Conservation (phyloP, 108 stramenopile genomes). For the Stephanodiscus triporus region DNA sequence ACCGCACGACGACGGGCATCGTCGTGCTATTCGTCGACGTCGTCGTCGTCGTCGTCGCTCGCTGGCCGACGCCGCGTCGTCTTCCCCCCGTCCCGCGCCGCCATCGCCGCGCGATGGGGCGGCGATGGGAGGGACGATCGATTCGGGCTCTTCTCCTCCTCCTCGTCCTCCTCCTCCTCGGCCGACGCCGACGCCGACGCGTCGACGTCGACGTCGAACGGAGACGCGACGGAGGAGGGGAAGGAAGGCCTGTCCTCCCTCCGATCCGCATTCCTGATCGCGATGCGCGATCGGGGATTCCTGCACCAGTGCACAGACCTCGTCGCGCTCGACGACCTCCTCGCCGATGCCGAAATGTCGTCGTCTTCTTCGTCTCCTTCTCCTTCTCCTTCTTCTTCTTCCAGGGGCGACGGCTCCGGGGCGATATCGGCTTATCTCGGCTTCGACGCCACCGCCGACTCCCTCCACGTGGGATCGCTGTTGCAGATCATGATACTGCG, state of each 20-base stretch:
- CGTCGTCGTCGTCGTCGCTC: too few relatives aligned
- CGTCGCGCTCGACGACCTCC: constrained; percentile 60
- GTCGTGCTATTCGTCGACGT: too few relatives aligned
- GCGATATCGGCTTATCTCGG: constrained; percentile 89
- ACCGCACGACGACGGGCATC: constrained; percentile 10
- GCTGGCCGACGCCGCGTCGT: too few relatives aligned
- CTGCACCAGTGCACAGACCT: constrained; percentile 88
- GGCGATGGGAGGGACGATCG: too few relatives aligned
- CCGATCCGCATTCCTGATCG: constrained; percentile 73
- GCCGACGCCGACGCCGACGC: too few relatives aligned
- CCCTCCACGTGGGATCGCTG: constrained; percentile 96
- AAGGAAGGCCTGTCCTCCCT: constrained; percentile 59
- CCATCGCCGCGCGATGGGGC: neutral
- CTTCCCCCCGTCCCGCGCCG: too few relatives aligned
- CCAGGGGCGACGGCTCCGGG: neutral
- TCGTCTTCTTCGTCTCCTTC: too few relatives aligned
- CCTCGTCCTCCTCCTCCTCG: too few relatives aligned
- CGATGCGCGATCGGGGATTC: constrained; percentile 87
- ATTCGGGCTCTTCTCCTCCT: too few relatives aligned
- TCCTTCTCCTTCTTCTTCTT: too few relatives aligned
- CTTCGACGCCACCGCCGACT: constrained; percentile 98
- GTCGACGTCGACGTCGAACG: neutral
- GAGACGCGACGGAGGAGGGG: neutral
- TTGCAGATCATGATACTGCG: constrained; percentile 97
- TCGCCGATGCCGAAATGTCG: constrained; percentile 25